phyloP scores from a whole-genome alignment of 345 rosid species.

The Hevea brasiliensis region DNA sequence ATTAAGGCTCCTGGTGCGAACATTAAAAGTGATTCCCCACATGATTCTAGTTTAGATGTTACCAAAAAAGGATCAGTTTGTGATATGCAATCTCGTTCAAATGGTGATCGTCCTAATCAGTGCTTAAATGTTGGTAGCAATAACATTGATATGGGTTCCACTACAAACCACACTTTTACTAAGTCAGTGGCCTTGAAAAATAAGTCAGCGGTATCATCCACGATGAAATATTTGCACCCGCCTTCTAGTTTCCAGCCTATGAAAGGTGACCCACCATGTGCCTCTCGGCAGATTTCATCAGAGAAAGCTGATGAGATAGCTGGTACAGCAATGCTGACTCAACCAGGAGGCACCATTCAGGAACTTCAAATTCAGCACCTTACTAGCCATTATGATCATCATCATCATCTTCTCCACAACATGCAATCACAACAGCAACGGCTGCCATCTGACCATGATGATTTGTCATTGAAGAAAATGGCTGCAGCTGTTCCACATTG shows the following conservation, averaged over 20 bases:
- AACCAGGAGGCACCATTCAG: conserved; percentile 24
- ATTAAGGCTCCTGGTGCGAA: conserved; percentile 33
- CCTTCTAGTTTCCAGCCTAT: conserved; percentile 30
- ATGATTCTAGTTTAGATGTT: conserved; percentile 26
- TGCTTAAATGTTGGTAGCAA: conserved; percentile 45
- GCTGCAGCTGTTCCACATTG: conserved; percentile 42
- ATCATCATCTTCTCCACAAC: conserved; percentile 19
- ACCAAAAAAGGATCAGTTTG: conserved; percentile 27
- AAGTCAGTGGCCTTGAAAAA: conserved; percentile 35
- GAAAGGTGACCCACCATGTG: conserved; percentile 25
- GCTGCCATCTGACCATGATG: conserved; percentile 34
- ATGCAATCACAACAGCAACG: conserved; percentile 31
- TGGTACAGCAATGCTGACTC: conserved; percentile 21
- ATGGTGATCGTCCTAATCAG: conserved; percentile 41
- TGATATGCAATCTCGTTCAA: conserved; percentile 34
- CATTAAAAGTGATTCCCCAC: conserved; percentile 29
- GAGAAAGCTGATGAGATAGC: conserved; percentile 34
- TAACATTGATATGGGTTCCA: conserved; percentile 51
- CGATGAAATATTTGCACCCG: conserved; percentile 30
- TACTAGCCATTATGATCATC: conserved; percentile 19
- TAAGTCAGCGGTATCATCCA: conserved; percentile 39
- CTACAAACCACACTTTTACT: conserved; percentile 35
- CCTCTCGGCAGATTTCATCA: conserved; percentile 19
- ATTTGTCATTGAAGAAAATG: conserved; percentile 33
- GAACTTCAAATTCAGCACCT: conserved; percentile 28